phyloP scores from a whole-genome alignment of 345 rosid species.

The Eucalyptus regnans region DNA sequence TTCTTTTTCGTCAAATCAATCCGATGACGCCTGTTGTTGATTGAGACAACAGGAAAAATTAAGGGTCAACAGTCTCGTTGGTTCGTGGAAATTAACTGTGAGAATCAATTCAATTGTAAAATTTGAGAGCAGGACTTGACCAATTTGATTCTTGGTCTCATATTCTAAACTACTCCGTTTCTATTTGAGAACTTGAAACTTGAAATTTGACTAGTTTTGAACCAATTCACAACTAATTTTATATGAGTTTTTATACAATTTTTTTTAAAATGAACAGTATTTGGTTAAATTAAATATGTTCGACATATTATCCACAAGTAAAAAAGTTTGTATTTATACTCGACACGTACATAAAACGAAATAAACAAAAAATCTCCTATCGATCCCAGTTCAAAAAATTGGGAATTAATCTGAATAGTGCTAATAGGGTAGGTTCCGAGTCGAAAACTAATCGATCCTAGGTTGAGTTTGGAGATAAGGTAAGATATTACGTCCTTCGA shows the following conservation, averaged over 20 bases:
- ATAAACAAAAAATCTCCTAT: too few species aligned
- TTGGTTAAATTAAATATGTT: background rate
- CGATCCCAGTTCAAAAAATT: background rate
- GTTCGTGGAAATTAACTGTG: background rate
- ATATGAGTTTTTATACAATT: background rate
- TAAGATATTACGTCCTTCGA: background rate
- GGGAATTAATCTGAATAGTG: background rate
- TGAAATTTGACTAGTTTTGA: background rate
- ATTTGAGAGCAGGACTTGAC: accelerated
- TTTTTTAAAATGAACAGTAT: background rate
- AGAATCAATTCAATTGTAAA: too few species aligned
- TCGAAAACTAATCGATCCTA: too few species aligned
- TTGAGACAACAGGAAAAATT: background rate
- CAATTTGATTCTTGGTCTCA: accelerated
- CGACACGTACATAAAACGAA: background rate
- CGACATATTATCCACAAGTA: background rate
- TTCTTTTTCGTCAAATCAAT: background rate
- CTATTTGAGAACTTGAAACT: background rate
- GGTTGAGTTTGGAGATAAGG: background rate
- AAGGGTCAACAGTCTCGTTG: too few species aligned
- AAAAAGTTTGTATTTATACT: background rate
- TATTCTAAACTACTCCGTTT: background rate
- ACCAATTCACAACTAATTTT: background rate
- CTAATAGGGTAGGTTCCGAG: accelerated
- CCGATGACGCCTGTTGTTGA: background rate